A percentile compares a stretch with the other conserved stretches of the same genome.
Conservation (phyloP, 345 rosid species). For the Gossypium thurberi region DNA sequence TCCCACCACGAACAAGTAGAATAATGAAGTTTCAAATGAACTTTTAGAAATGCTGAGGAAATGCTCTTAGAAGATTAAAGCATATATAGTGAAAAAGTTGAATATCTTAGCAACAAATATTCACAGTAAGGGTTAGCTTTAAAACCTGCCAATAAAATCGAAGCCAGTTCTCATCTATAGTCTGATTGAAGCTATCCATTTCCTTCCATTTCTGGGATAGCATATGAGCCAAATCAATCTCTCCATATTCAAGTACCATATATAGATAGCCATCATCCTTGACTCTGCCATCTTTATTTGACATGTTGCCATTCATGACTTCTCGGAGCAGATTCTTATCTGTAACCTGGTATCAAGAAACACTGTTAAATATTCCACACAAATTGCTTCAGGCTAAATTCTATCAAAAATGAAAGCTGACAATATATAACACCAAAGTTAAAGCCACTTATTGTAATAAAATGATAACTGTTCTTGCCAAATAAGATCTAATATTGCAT, state of each 20-base stretch:
- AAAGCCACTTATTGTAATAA: background rate
- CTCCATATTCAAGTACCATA: conserved; percentile 97
- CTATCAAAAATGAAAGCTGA: background rate
- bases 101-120: conserved; percentile 5
- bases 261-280: conserved; percentile 86
- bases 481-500: background rate
- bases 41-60: background rate
- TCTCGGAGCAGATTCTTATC: conserved; percentile 78
- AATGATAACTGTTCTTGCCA: background rate
- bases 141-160: conserved; percentile 98
- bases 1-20: background rate
- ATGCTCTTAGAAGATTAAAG: background rate
- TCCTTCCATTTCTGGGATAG: conserved; percentile 95
- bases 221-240: conserved; percentile 98
- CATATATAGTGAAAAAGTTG: background rate
- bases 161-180: conserved; percentile 97
- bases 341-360: conserved; percentile 67
- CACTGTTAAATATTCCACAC: background rate
- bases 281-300: conserved; percentile 79
- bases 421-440: conserved; percentile 2
- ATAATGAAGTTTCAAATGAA: background rate
- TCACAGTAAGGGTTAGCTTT: conserved; percentile 21
- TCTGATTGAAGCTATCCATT: conserved; percentile 49
- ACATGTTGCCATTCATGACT: conserved; percentile 67
- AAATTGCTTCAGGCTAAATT: background rate